phyloP scores from a whole-genome alignment of 2,329 filamentous ascomycete genomes.

The Aspergillus flavus region DNA sequence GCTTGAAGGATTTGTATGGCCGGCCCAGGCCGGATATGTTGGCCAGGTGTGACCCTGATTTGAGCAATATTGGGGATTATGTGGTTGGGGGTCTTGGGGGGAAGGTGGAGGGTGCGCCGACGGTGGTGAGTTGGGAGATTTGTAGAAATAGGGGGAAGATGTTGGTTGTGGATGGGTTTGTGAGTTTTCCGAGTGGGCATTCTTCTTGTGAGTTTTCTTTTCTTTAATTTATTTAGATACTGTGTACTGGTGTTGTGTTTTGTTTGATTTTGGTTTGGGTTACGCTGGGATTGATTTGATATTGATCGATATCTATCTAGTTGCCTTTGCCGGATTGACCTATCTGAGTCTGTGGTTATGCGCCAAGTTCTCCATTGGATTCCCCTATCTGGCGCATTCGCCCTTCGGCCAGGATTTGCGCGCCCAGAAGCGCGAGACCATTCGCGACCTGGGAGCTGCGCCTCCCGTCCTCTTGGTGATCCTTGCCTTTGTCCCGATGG shows the following conservation, averaged over 20 bases:
- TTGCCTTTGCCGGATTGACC: slow-evolving; percentile 75
- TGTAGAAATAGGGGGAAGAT: slow-evolving; percentile 66
- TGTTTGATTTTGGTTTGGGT: neutral
- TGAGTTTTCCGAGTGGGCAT: slow-evolving; percentile 80
- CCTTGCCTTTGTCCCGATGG: slow-evolving; percentile 70
- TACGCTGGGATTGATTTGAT: too few relatives aligned
- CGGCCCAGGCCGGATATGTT: slow-evolving; percentile 67
- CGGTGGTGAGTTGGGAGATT: slow-evolving; percentile 74
- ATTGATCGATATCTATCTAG: slow-evolving; percentile 35
- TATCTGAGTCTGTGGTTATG: slow-evolving; percentile 88
- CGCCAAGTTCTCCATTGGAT: slow-evolving; percentile 53
- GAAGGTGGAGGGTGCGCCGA: slow-evolving; percentile 58
- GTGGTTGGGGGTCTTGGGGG: slow-evolving; percentile 64
- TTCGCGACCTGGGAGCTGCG: slow-evolving; percentile 74
- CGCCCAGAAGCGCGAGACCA: slow-evolving; percentile 42
- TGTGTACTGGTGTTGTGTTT: neutral
- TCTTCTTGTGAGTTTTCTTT: slow-evolving; percentile 60
- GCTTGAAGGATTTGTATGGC: slow-evolving; percentile 75
- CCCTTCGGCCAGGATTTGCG: slow-evolving; percentile 28
- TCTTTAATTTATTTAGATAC: neutral
- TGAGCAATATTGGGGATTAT: slow-evolving; percentile 62
- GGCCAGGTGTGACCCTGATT: slow-evolving; percentile 74
- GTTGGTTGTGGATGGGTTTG: slow-evolving; percentile 75
- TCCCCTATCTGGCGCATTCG: slow-evolving; percentile 44
- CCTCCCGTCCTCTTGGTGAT: slow-evolving; percentile 79